Evolutionary conservation across 495 filamentous ascomycete species (phyloP), one percentile per base, ranked within the genome.

Genomic region (Penicillium robsamsonii): DNA sequence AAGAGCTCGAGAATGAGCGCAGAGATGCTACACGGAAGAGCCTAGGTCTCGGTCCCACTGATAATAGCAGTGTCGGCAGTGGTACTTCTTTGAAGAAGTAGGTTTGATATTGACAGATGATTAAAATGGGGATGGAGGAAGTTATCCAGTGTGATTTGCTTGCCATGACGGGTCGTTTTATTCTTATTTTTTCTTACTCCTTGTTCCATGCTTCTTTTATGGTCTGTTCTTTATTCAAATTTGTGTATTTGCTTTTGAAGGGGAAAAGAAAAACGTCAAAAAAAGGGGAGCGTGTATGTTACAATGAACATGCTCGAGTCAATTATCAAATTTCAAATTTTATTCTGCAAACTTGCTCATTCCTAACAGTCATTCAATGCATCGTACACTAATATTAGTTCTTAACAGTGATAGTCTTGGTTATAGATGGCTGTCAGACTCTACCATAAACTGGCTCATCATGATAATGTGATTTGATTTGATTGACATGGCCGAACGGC

Each of bases 1-100:
- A 31, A 8, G 50, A 52, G n/a, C 38, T 52, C 0, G 37, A 52
- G 17, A 22, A 24, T 5, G 50, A 52, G 50, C 27, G 37, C n/a
- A 30, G 37, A 20, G 40, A 43, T n/a, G 13, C 29, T 27, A n/a
- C 11, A 3, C 22, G 27, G 12, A 30, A 30, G 10, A 27, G 45
- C 27, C 15, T 3, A 22, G 49, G 37, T 20, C 25, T 42, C 5
- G 37, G 25, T 4, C 37, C 50, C 9, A 29, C 12, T 20, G 50
- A 31, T 18, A 29, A 43, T 3, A 42, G 45, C 17, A 47, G 45
- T 6, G 12, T 17, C 6, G 27, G 5, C 29, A 47, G 45, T 47
- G 29, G 17, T 31, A 7, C 29, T 47, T 31, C 45, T 7, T 8
- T 5, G 1, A 47, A 47, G 45, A 47, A 47, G 8, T 47, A 33